phyloP scores from a whole-genome alignment of 208 protist species.

The Acanthamoeba triangularis region DNA sequence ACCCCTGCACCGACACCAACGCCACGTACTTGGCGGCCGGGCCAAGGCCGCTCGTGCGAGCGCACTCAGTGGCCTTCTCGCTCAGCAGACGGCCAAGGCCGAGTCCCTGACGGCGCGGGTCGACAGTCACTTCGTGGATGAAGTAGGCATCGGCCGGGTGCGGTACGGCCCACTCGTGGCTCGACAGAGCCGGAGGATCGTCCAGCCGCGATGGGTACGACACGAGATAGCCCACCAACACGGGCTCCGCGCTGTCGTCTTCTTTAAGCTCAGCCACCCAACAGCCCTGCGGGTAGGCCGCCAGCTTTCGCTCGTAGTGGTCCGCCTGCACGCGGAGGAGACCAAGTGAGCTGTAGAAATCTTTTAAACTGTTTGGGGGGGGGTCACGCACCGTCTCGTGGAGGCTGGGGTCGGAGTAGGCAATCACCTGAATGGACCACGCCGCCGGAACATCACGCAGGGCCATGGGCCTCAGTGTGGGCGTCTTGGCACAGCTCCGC shows the following conservation, averaged over 20 bases:
- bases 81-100: neutral
- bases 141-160: constrained; percentile 4
- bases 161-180: neutral
- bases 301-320: neutral
- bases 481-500: neutral
- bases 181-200: constrained; percentile 19
- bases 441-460: neutral
- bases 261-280: constrained; percentile 14
- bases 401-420: constrained; percentile 13
- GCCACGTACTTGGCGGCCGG: neutral
- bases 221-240: neutral
- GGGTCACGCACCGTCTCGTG: neutral
- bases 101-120: neutral
- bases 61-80: neutral
- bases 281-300: constrained; percentile 21
- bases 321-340: neutral
- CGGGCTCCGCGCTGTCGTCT: neutral
- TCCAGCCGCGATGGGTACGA: constrained; percentile 30
- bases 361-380: neutral
- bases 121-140: constrained; percentile 25
- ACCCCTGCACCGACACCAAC: constrained; percentile 8
- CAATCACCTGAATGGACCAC: neutral
- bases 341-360: neutral
- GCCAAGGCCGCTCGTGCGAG: neutral
- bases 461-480: neutral